Evolutionary conservation across 2,329 filamentous ascomycete species (phyloP), one percentile per base, ranked within the genome.

Genomic region (Cladosporium sp.): DNA sequence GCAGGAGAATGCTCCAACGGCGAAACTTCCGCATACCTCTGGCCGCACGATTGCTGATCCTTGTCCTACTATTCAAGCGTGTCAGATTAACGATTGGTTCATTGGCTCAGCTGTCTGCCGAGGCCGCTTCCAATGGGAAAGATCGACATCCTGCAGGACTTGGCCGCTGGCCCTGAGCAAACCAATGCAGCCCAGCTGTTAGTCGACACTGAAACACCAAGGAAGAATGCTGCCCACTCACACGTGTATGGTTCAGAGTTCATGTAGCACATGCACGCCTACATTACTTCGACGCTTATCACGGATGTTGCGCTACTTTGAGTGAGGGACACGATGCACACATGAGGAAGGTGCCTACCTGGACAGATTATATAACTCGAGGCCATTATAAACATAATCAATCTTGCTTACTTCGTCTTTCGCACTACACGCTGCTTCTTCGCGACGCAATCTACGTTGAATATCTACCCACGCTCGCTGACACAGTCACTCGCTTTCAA

Each of bases 401-500:
- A 54, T 54, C 16, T 5, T n/a, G 16, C 28, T 54, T 8, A n/a
- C 26, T n/a, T 5, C 18, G 28, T 21, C 3, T n/a, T 28, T n/a
- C 49, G 16, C 16, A 8, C 26, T 53, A n/a, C 51, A 54, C 51
- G 51, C 16, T 30, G 51, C 25, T 16, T 21, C 18, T n/a, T 18
- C 14, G 28, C 49, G 26, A 18, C 18, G 10, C 2, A 8, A 30
- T 6, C 48, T 11, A n/a, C 28, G 18, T 21, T 23, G 25, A 21
- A 16, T 18, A 3, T 6, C 14, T 21, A 21, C 14, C 23, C 34
- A 63, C 60, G 16, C 7, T 56, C 60, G 60, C 36, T 63, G n/a
- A 61, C 30, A 53, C 18, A 62, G 21, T 32, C 49, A 23, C 18
- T 63, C 60, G 60, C 49, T 63, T 25, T 3, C 53, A 2, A 73